Conservation (phyloP, 176 grass and related monocot genomes). For the Otatea glauca region DNA sequence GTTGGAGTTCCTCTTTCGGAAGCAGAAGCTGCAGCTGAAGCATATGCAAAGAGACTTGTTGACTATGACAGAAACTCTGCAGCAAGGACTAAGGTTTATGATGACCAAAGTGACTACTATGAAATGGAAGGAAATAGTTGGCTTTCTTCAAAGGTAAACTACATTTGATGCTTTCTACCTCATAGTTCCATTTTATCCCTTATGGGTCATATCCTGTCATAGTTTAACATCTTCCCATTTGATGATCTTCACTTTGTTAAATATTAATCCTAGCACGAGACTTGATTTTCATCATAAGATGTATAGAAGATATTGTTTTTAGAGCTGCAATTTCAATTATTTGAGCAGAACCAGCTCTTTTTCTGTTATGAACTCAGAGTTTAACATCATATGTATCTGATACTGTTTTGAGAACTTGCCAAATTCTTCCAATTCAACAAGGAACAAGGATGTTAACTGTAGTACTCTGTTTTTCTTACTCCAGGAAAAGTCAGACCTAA, state of each 20-base stretch:
- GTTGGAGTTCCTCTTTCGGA: slow-evolving; percentile 72
- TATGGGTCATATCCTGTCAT: neutral
- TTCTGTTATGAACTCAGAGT: neutral
- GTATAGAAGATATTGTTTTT: slow-evolving; percentile 15
- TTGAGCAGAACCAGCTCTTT: neutral
- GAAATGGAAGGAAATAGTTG: slow-evolving; percentile 99
- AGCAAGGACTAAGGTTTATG: slow-evolving; percentile 96
- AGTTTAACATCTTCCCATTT: neutral
- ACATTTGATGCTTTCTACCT: slow-evolving; percentile 38
- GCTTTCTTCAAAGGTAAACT: slow-evolving; percentile 79
- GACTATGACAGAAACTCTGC: slow-evolving; percentile 93
- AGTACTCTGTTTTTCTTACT: slow-evolving; percentile 20
- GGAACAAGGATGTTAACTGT: slow-evolving; percentile 7
- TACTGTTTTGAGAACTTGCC: slow-evolving; percentile 26
- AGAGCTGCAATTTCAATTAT: neutral
- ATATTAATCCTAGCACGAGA: neutral
- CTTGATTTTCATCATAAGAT: slow-evolving; percentile 21
- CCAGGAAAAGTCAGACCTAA: slow-evolving; percentile 80
- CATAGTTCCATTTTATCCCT: neutral
- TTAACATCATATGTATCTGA: slow-evolving; percentile 18
- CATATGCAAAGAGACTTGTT: slow-evolving; percentile 91
- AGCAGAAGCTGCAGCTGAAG: slow-evolving; percentile 80
- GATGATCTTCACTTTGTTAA: slow-evolving; percentile 1
- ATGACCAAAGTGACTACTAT: slow-evolving; percentile 98
- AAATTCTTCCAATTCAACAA: neutral